These are phyloP conservation scores for Fusarium papillatum DNA, from an alignment of 2,329 filamentous ascomycete species.

Conservation along the genomic window DNA sequence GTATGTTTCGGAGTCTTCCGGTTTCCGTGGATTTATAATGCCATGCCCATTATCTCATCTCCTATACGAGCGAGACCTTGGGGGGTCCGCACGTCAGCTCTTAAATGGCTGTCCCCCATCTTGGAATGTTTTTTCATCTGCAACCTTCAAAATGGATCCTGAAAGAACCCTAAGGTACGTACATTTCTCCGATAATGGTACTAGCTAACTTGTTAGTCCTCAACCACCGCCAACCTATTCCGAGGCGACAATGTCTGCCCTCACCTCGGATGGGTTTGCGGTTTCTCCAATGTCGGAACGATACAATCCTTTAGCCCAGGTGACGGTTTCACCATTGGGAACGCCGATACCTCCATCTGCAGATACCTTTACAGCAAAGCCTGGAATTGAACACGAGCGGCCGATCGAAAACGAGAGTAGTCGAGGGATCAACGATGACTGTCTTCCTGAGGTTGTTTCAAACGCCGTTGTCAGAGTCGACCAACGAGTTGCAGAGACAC, in stretches of 20 bases:
- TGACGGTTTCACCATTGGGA: background rate
- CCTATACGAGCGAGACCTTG: background rate
- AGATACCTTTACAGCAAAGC: background rate
- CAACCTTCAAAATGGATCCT: background rate
- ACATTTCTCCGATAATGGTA: no score
- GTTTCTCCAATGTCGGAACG: background rate
- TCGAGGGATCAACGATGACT: background rate
- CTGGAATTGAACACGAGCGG: background rate
- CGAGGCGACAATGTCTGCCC: slow-evolving; percentile 1
- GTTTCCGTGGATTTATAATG: background rate
- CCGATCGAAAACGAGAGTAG: background rate
- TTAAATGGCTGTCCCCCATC: background rate
- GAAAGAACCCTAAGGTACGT: background rate
- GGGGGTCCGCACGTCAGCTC: background rate
- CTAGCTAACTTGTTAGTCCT: background rate
- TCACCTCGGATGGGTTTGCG: background rate
- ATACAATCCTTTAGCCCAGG: background rate
- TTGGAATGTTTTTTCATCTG: background rate
- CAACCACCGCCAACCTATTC: background rate
- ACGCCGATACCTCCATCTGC: background rate
- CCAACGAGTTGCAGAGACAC: background rate
- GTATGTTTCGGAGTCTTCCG: background rate
- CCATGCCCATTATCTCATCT: background rate
- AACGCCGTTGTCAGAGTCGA: background rate
- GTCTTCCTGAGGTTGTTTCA: background rate